Percentiles rank a stretch among this genome's conserved stretches.
These are phyloP conservation scores for Takashimella tepidaria DNA, from an alignment of 1,284 basidiomycete species.

Conservation along the genomic window DNA sequence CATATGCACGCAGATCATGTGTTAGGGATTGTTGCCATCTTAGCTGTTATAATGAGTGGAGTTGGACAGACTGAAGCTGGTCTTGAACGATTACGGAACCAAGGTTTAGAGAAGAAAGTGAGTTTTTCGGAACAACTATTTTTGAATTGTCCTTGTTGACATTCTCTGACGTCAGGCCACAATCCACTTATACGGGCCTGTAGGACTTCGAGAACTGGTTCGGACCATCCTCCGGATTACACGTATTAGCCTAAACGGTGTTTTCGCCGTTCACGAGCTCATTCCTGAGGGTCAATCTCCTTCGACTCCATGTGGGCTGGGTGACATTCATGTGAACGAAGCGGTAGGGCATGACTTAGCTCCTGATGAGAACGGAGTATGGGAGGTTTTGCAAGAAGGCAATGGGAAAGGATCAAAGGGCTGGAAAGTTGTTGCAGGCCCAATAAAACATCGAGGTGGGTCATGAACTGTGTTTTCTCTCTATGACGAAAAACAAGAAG, in stretches of 20 bases:
- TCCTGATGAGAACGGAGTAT: conserved; percentile 63
- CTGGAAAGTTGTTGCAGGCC: conserved; percentile 67
- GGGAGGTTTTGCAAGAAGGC: conserved; percentile 54
- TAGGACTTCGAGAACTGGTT: conserved; percentile 72
- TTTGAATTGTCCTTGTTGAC: conserved; percentile 8
- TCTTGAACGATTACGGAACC: conserved; percentile 24
- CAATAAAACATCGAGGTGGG: conserved; percentile 73
- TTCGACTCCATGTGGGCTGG: conserved; percentile 52
- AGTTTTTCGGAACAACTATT: conserved; percentile 9
- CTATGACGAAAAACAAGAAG: not conserved
- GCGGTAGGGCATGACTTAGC: conserved; percentile 60
- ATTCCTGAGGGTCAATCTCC: conserved; percentile 55
- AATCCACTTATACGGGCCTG: conserved; percentile 76
- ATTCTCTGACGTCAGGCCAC: conserved; percentile 49
- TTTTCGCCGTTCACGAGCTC: conserved; percentile 77
- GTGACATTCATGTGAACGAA: conserved; percentile 63
- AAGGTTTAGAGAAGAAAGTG: conserved; percentile 37
- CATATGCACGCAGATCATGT: conserved; percentile 87
- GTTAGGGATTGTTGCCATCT: conserved; percentile 69
- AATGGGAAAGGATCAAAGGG: conserved; percentile 43
- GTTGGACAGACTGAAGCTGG: conserved; percentile 44
- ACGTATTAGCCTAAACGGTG: conserved; percentile 58
- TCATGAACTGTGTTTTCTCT: conserved; percentile 3
- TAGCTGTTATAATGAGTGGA: conserved; percentile 59
- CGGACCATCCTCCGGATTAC: conserved; percentile 69